These are phyloP conservation scores for Floccularia luteovirens DNA, from an alignment of 768 basidiomycete species.

Conservation along the genomic window DNA sequence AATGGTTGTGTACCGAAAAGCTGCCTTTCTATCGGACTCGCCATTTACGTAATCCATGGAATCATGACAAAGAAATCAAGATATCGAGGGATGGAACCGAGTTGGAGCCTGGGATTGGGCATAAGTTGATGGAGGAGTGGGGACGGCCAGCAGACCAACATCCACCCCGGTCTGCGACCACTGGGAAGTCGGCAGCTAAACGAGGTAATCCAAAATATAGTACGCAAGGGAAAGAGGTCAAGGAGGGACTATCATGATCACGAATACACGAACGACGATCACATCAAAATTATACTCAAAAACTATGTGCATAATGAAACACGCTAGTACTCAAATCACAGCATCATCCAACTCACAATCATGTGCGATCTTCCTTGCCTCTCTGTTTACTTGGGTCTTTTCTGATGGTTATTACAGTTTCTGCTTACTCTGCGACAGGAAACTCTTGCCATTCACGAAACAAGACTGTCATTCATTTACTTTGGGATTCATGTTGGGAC, in stretches of 20 bases:
- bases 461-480: slow-evolving; percentile 32
- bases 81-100: slow-evolving; percentile 90
- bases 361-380: slow-evolving; percentile 5
- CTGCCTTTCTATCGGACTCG: slow-evolving; percentile 72
- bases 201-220: background rate
- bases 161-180: slow-evolving; percentile 2
- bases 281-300: slow-evolving; percentile 7
- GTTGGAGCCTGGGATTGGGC: slow-evolving; percentile 72
- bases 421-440: slow-evolving; percentile 21
- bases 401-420: slow-evolving; percentile 9
- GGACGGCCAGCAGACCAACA: slow-evolving; percentile 19
- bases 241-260: slow-evolving; percentile 14
- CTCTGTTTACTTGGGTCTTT: background rate
- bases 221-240: slow-evolving; percentile 1
- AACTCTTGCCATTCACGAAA: slow-evolving; percentile 45
- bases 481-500: slow-evolving; percentile 13
- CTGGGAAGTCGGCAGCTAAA: slow-evolving; percentile 2
- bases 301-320: slow-evolving; percentile 14
- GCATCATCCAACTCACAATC: slow-evolving; percentile 13
- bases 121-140: slow-evolving; percentile 68
- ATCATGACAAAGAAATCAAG: slow-evolving; percentile 75
- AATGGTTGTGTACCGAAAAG: slow-evolving; percentile 70
- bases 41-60: slow-evolving; percentile 90
- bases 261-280: slow-evolving; percentile 16
- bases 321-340: slow-evolving; percentile 12